These are phyloP conservation scores for Mariannaea elegans DNA, from an alignment of 2,329 filamentous ascomycete species.

Conservation along the genomic window DNA sequence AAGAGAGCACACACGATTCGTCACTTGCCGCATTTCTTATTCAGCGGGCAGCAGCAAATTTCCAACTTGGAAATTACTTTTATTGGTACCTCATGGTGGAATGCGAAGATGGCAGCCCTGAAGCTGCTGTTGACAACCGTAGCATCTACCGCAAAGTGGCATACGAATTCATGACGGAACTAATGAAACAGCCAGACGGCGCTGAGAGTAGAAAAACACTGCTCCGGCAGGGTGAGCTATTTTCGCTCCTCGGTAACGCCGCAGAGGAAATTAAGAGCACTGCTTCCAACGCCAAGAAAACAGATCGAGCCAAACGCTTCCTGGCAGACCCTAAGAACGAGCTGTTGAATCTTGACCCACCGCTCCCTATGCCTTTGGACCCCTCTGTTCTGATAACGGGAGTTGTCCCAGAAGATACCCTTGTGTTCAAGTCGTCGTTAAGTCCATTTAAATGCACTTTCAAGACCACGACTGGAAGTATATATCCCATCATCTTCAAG, in stretches of 20 bases:
- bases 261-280: slow-evolving; percentile 88
- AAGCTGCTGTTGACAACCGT: slow-evolving; percentile 78
- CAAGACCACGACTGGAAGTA: slow-evolving; percentile 77
- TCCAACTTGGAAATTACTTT: slow-evolving; percentile 91
- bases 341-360: slow-evolving; percentile 81
- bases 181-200: slow-evolving; percentile 77
- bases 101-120: slow-evolving; percentile 83
- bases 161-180: slow-evolving; percentile 93
- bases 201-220: slow-evolving; percentile 78
- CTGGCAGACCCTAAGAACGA: slow-evolving; percentile 92
- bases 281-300: slow-evolving; percentile 79
- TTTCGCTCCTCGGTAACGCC: slow-evolving; percentile 87
- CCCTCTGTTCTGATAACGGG: slow-evolving; percentile 82
- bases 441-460: slow-evolving; percentile 93
- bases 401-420: slow-evolving; percentile 82
- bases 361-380: slow-evolving; percentile 87
- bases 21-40: slow-evolving; percentile 92
- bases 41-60: slow-evolving; percentile 84
- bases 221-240: slow-evolving; percentile 86
- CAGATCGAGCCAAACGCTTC: slow-evolving; percentile 84
- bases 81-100: slow-evolving; percentile 99
- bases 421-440: slow-evolving; percentile 94
- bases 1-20: slow-evolving; percentile 75
- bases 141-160: slow-evolving; percentile 92
- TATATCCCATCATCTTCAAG: slow-evolving; percentile 96